Percentiles rank a stretch among this genome's conserved stretches.
Conservation (phyloP, 805 yeast species). For the Candida silvatica region DNA sequence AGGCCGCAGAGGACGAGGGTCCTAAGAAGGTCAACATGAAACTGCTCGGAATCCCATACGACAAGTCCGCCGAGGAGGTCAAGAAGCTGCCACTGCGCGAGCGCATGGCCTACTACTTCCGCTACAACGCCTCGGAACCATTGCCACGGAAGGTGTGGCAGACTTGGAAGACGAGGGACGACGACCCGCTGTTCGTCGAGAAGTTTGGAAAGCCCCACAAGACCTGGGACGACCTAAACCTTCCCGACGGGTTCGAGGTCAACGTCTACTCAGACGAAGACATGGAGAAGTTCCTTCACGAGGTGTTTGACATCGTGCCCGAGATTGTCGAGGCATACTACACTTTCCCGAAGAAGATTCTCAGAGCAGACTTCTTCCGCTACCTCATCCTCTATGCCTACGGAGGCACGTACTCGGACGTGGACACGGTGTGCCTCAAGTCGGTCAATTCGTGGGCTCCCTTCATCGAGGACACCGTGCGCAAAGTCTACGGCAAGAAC, state of each 20-base stretch:
- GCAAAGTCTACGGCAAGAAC: too few species aligned
- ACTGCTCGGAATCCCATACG: too few species aligned
- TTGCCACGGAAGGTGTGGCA: slow-evolving; percentile 81
- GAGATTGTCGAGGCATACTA: slow-evolving; percentile 64
- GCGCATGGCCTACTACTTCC: slow-evolving; percentile 54
- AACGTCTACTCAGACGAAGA: too few species aligned
- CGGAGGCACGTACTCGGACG: slow-evolving; percentile 79
- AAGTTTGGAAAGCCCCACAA: slow-evolving; percentile 48
- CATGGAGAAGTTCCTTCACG: slow-evolving; percentile 54
- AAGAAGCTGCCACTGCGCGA: slow-evolving; percentile 60
- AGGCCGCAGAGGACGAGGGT: too few species aligned
- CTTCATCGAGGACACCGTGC: slow-evolving; percentile 17
- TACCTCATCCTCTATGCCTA: slow-evolving; percentile 61
- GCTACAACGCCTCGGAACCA: slow-evolving; percentile 53
- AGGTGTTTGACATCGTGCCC: slow-evolving; percentile 54
- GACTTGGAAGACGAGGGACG: slow-evolving; percentile 62
- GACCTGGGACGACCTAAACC: slow-evolving; percentile 65
- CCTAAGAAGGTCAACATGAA: too few species aligned
- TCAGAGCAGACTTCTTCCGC: slow-evolving; percentile 69
- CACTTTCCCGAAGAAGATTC: slow-evolving; percentile 52
- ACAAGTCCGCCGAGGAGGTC: too few species aligned
- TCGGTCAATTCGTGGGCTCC: slow-evolving; percentile 78
- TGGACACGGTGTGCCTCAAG: slow-evolving; percentile 69
- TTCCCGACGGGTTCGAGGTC: slow-evolving; percentile 57
- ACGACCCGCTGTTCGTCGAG: slow-evolving; percentile 50